phyloP scores from a whole-genome alignment of 495 filamentous ascomycete species.

The Friedmanniomyces endolithicus region DNA sequence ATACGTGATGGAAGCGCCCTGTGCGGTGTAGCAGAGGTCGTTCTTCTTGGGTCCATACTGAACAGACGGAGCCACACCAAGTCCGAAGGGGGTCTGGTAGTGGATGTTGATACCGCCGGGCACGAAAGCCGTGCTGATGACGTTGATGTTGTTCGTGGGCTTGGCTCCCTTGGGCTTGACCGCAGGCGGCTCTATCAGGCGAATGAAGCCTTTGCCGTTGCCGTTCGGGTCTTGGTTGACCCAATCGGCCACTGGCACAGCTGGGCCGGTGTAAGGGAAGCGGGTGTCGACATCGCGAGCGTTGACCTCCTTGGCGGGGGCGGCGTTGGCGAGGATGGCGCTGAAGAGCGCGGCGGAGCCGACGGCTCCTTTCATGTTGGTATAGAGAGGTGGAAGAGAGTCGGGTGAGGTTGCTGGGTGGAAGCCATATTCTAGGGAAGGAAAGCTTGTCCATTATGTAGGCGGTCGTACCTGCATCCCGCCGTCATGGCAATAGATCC shows the following conservation, averaged over 20 bases:
- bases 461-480: not conserved
- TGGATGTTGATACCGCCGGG: constrained; percentile 41
- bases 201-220: constrained; percentile 41
- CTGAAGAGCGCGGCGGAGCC: not conserved
- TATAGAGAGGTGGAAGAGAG: not conserved
- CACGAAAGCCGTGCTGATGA: constrained; percentile 39
- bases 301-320: constrained; percentile 1
- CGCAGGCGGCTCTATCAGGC: constrained; percentile 43
- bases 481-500: not conserved
- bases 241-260: constrained; percentile 39
- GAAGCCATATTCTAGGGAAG: not conserved
- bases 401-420: not conserved
- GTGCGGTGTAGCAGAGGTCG: constrained; percentile 26
- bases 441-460: not conserved
- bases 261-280: constrained; percentile 37
- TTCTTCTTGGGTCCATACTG: constrained; percentile 31
- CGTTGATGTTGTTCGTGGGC: constrained; percentile 43
- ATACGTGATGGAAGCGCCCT: constrained; percentile 32
- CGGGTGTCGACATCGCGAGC: constrained; percentile 20
- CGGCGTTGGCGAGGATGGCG: constrained; percentile 2
- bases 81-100: constrained; percentile 43
- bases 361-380: not conserved
- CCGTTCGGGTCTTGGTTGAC: constrained; percentile 39
- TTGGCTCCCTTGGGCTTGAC: constrained; percentile 33
- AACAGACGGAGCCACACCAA: constrained; percentile 33